These are phyloP conservation scores for Exophiala phaeomuriformis DNA, from an alignment of 2,329 filamentous ascomycete genomes.

Conservation along the genomic window DNA sequence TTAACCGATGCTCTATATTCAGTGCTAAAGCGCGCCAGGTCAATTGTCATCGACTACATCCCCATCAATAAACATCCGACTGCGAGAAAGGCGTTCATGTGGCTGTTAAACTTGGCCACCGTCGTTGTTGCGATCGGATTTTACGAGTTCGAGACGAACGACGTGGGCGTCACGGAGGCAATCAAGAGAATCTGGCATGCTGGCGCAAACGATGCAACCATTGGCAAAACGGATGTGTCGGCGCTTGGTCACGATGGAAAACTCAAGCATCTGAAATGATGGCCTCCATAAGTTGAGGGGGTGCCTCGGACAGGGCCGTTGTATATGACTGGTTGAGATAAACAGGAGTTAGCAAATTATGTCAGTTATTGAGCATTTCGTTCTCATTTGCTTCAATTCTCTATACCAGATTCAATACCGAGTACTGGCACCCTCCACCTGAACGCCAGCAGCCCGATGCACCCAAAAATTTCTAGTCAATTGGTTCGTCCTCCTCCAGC, in stretches of 20 bases:
- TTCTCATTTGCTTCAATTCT: not conserved
- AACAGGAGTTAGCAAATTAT: not conserved
- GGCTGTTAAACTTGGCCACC: slow-evolving; percentile 72
- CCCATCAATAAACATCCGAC: slow-evolving; percentile 63
- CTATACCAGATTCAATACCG: not conserved
- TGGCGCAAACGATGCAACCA: slow-evolving; percentile 34
- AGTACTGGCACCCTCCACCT: not conserved
- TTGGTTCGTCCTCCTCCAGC: slow-evolving; percentile 34
- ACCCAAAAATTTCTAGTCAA: not conserved
- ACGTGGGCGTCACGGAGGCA: slow-evolving; percentile 86
- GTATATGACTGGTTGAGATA: not conserved
- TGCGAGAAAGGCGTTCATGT: slow-evolving; percentile 60
- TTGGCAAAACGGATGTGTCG: slow-evolving; percentile 18
- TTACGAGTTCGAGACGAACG: slow-evolving; percentile 99
- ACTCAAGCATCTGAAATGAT: slow-evolving; percentile 18
- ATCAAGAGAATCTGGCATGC: slow-evolving; percentile 87
- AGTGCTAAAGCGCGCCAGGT: slow-evolving; percentile 33
- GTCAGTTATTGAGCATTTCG: not conserved
- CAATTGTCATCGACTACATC: slow-evolving; percentile 85
- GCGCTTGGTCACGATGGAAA: slow-evolving; percentile 22
- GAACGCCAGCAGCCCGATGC: not conserved
- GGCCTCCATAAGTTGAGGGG: not conserved
- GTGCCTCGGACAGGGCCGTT: not conserved
- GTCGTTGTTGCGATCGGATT: slow-evolving; percentile 76
- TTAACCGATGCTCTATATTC: no score